Conservation (phyloP, 352 stramenopile genomes). For the Pythium insidiosum region DNA sequence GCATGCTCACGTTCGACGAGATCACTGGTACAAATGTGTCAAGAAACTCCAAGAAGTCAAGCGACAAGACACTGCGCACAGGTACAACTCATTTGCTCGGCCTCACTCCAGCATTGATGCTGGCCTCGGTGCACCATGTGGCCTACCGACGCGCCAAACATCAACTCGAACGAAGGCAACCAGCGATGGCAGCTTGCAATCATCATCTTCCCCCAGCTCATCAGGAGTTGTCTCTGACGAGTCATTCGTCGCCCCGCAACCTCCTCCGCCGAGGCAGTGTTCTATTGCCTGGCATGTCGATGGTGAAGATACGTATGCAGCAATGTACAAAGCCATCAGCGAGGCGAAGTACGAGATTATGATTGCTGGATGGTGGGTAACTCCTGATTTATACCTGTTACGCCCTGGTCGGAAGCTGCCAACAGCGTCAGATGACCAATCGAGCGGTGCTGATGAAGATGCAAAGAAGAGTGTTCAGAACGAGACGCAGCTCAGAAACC, state of each 20-base stretch:
- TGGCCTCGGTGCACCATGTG: too few relatives aligned
- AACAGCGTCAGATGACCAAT: too few relatives aligned
- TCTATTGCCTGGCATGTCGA: constrained; percentile 83
- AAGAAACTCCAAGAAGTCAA: constrained; percentile 69
- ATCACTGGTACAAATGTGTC: constrained; percentile 79
- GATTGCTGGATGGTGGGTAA: constrained; percentile 89
- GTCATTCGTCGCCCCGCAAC: constrained; percentile 29
- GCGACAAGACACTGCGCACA: constrained; percentile 55
- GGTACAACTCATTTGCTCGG: constrained; percentile 78
- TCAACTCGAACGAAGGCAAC: constrained; percentile 16
- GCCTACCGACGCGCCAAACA: constrained; percentile 42
- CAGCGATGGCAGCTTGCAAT: constrained; percentile 57
- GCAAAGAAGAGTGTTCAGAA: constrained; percentile 30
- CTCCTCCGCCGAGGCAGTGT: constrained; percentile 34
- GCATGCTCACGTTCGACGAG: constrained; percentile 76
- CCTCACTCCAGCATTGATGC: too few relatives aligned
- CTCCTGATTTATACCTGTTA: constrained; percentile 76
- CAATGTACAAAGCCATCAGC: constrained; percentile 83
- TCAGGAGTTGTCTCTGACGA: too few relatives aligned
- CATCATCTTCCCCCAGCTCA: too few relatives aligned
- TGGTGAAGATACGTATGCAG: constrained; percentile 77
- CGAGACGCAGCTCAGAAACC: constrained; percentile 64
- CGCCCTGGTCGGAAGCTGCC: constrained; percentile 52
- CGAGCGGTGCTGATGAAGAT: constrained; percentile 26
- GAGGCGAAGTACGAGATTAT: constrained; percentile 86